Percentiles rank a stretch among this genome's conserved stretches.
phyloP scores from a whole-genome alignment of 495 filamentous ascomycete genomes.

The Melanomma pulvis-pyrius region DNA sequence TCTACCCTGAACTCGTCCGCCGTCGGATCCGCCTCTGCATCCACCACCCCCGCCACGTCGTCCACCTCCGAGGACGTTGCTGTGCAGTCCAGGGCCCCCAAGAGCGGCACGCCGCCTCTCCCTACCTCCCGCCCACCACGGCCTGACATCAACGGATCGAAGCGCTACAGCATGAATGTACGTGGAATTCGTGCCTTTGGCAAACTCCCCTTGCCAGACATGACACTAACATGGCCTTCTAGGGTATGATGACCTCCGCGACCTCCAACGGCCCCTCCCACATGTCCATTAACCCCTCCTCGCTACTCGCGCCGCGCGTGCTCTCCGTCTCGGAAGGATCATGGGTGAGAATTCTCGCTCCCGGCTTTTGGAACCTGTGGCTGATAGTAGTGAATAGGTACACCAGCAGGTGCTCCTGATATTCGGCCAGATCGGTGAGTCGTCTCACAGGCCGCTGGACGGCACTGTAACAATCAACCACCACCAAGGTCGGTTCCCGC shows the following conservation, averaged over 20 bases:
- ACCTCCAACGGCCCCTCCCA: conserved; percentile 17
- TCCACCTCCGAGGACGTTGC: conserved; percentile 59
- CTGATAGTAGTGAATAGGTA: conserved; percentile 56
- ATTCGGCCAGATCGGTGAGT: conserved; percentile 77
- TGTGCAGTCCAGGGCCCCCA: conserved; percentile 52
- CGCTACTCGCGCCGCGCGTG: conserved; percentile 77
- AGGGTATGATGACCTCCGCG: conserved; percentile 50
- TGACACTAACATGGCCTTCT: conserved; percentile 45
- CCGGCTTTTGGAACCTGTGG: neutral
- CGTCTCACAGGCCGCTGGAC: conserved; percentile 69
- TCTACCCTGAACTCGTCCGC: conserved; percentile 64
- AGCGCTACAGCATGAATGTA: conserved; percentile 48
- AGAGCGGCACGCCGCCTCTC: conserved; percentile 51
- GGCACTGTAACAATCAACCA: conserved; percentile 79
- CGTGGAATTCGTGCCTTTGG: neutral
- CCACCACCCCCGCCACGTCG: conserved; percentile 61
- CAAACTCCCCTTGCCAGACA: conserved; percentile 28
- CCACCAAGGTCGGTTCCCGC: conserved; percentile 80
- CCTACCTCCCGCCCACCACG: conserved; percentile 37
- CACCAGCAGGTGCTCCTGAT: conserved; percentile 87
- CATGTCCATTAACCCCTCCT: conserved; percentile 56
- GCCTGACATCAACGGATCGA: conserved; percentile 40
- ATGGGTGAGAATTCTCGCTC: conserved; percentile 61
- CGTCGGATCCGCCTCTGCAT: conserved; percentile 46
- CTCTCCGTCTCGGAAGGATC: conserved; percentile 76